Evolutionary conservation across 2,329 filamentous ascomycete genomes (phyloP), one percentile per base, ranked within the genome.

Genomic region (Biscogniauxia sp.): DNA sequence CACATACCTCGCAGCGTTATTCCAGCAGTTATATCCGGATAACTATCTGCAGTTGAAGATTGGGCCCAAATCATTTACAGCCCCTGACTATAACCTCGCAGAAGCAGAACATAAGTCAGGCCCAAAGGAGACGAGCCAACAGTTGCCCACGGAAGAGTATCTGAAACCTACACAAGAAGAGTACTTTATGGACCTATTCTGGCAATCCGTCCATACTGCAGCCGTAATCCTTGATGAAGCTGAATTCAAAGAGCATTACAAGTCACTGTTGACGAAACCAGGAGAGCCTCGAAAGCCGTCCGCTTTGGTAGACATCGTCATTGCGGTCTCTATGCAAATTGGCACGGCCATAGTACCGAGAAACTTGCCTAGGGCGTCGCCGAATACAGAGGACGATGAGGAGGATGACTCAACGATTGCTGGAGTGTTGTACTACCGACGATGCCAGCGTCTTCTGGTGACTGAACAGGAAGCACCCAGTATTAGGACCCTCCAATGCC

Each of bases 281-380:
- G 60, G 66, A 11, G 58, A 61, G 8, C 60, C 57, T 6, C 74
- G 82, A 6, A 76, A 76, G 57, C 73, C 77, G 2, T 84, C 81
- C 2, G 76, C 82, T 1, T 72, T 84, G 0, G 79, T 82, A 0
- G 82, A 84, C 60, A 83, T 84, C 23, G 70, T 84, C 37, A 68
- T 84, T 17, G 82, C 82, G 0, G 59, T 84, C 9, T 81, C 79
- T 61, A 79, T 84, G 73, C 82, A 84, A 67, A 78, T 79, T 49
- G 76, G 77, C 17, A 69, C 76, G 37, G 70, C 70, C 6, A 60
- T 69, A 5, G 64, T 60, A 20, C 65, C 75, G 37, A 62, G 66
- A 15, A 60, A 58, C 56, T 63, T 59, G 41, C 13, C 60, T 3
- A 64, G 54, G 23, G 57, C 32, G 52, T 58, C 63, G 45, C 55